Evolutionary conservation across 345 rosid species (phyloP).

Genomic region (Punica granatum): DNA sequence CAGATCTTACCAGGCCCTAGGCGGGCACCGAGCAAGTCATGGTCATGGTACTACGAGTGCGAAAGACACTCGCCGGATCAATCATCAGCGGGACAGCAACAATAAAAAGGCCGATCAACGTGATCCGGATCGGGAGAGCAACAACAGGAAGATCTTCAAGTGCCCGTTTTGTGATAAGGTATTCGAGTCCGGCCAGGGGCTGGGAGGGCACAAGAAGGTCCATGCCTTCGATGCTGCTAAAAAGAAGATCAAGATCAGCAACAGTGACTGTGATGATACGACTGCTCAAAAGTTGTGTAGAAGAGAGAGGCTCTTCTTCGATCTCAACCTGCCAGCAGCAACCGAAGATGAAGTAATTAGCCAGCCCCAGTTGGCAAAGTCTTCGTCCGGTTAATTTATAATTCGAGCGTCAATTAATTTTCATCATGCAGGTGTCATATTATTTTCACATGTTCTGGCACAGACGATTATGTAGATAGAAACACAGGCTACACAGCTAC

Average conservation of each 20-base stretch:
- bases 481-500: no score
- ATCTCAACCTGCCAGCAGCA: constrained; percentile 11
- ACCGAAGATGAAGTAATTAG: not conserved
- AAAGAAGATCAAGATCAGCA: not conserved
- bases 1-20: constrained; percentile 25
- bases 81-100: not conserved
- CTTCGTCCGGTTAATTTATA: no score
- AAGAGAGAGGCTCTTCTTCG: not conserved
- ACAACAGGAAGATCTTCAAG: constrained; percentile 12
- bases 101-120: not conserved
- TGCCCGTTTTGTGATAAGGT: constrained; percentile 24
- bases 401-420: no score
- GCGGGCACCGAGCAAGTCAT: constrained; percentile 25
- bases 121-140: not conserved
- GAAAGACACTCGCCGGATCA: no score
- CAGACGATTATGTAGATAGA: no score
- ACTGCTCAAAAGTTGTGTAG: not conserved
- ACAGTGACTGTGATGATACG: not conserved
- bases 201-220: constrained; percentile 38
- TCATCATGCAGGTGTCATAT: no score
- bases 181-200: constrained; percentile 36
- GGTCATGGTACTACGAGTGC: constrained; percentile 13
- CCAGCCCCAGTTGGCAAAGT: not conserved
- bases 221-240: constrained; percentile 9
- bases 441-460: no score